Conservation (phyloP, 805 yeast genomes). For the Debaryomyces maramus region DNA sequence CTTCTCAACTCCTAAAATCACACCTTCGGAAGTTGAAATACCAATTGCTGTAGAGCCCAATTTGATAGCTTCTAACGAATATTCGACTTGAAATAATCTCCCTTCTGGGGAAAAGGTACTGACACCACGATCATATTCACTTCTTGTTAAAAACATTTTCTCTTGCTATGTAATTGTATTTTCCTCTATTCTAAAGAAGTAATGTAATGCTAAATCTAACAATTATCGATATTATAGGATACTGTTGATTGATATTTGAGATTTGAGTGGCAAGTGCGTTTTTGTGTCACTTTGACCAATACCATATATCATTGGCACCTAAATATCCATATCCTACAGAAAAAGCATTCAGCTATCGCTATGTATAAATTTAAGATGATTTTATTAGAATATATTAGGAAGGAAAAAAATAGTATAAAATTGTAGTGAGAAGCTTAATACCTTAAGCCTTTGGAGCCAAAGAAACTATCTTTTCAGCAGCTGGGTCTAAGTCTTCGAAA, state of each 20-base stretch:
- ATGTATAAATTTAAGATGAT: no score
- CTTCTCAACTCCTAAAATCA: conserved; percentile 94
- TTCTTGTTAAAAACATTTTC: conserved; percentile 93
- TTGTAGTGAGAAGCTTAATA: neutral
- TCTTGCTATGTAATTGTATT: neutral
- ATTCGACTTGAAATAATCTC: conserved; percentile 95
- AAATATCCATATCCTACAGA: no score
- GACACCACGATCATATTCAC: conserved; percentile 98
- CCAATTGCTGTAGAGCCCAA: conserved; percentile 98
- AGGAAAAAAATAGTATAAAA: conserved; percentile 4
- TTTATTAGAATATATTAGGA: conserved; percentile 4
- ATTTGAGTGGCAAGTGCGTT: conserved; percentile 5
- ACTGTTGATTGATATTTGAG: conserved; percentile 1
- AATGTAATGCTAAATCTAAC: neutral
- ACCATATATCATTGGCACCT: no score
- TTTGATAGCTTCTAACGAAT: conserved; percentile 95
- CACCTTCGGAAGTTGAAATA: conserved; percentile 92
- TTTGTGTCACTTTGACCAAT: conserved; percentile 4
- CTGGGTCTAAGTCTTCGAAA: conserved; percentile 91
- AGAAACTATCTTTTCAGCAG: conserved; percentile 92
- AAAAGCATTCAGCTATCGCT: no score
- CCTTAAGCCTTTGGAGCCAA: conserved; percentile 44
- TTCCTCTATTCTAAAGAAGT: neutral
- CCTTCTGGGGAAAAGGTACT: conserved; percentile 99
- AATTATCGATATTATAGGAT: no score